These are phyloP conservation scores for Tetraselmis chui DNA, from an alignment of 139 green algal species.

Conservation along the genomic window DNA sequence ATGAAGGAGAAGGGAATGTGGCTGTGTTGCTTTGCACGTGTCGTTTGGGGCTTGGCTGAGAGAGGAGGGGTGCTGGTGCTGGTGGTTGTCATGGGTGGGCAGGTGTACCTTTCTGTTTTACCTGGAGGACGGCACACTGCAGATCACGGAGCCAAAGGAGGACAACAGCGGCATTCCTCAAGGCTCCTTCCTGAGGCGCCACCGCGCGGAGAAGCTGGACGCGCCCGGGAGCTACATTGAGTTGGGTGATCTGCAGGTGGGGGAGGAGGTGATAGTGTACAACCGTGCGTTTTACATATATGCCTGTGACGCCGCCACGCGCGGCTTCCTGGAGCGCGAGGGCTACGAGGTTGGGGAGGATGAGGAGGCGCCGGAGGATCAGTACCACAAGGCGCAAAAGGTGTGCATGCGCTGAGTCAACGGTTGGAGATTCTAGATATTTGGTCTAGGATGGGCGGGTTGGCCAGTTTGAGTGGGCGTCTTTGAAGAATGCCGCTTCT, in stretches of 20 bases:
- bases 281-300: constrained; percentile 9
- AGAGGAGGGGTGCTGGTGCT: not conserved
- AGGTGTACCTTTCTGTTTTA: constrained; percentile 7
- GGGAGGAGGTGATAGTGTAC: constrained; percentile 1
- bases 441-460: not conserved
- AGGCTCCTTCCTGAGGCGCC: constrained; percentile 5
- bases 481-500: too few species aligned
- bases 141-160: constrained; percentile 13
- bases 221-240: not conserved
- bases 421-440: not conserved
- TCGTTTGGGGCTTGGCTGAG: not conserved
- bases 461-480: too few species aligned
- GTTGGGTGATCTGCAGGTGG: not conserved
- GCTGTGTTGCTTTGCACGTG: too few species aligned
- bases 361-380: constrained; percentile 5
- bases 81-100: too few species aligned
- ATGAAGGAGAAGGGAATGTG: too few species aligned
- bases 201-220: not conserved
- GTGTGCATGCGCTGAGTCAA: not conserved
- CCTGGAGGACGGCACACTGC: constrained; percentile 16
- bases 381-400: not conserved
- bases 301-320: constrained; percentile 12
- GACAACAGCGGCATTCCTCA: constrained; percentile 16
- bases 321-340: constrained; percentile 6
- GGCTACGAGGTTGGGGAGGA: constrained; percentile 3